Evolutionary conservation across 306 rosid species (phyloP).

Genomic region (Acacia acuminata): DNA sequence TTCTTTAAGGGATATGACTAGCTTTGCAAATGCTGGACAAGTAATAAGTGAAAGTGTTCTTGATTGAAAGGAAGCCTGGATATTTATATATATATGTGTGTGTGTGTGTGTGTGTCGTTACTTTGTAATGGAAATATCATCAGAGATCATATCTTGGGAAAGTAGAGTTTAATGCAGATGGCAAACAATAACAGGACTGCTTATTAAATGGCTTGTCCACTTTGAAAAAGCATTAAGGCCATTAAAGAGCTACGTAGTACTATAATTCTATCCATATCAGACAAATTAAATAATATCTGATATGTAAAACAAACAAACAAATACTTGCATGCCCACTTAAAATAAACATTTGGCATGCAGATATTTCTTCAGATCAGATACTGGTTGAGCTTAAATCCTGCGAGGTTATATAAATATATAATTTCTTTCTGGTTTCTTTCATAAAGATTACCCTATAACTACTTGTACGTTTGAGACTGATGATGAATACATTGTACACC

Average conservation of each 20-base stretch:
- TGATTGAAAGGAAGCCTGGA: neutral
- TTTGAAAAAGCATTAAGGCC: neutral
- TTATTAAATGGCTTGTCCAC: conserved; percentile 1
- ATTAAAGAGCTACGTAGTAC: neutral
- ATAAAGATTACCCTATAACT: neutral
- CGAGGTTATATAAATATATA: neutral
- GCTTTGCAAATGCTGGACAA: neutral
- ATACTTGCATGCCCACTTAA: neutral
- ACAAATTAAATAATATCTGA: neutral
- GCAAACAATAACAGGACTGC: neutral
- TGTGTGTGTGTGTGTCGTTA: neutral
- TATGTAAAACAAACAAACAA: neutral
- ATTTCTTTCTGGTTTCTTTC: neutral
- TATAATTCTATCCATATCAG: neutral
- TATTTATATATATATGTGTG: neutral
- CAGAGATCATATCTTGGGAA: neutral
- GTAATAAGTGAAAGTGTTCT: neutral
- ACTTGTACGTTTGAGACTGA: neutral
- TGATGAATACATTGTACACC: neutral
- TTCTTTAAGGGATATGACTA: neutral
- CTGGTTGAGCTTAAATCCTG: neutral
- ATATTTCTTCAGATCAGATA: neutral
- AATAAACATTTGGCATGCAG: neutral
- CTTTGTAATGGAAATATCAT: conserved; percentile 15
- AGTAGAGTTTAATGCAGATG: neutral